A percentile compares a stretch with the other conserved stretches of the same genome.
Conservation (phyloP, 2,329 filamentous ascomycete species). For the Calonectria hawksworthii region DNA sequence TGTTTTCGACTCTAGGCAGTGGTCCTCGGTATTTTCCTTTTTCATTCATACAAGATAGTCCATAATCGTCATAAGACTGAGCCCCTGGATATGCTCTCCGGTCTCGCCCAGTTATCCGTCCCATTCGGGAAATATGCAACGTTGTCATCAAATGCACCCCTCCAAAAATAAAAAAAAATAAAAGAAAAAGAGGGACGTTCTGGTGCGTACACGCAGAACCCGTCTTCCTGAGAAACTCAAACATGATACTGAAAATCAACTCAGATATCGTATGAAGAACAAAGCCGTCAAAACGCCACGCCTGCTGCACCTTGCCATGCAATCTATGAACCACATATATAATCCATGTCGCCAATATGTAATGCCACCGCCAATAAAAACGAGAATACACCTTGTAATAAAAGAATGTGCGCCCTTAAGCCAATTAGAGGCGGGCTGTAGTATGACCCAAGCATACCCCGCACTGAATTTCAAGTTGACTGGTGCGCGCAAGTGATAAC, state of each 20-base stretch:
- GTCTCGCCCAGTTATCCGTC: constrained; percentile 30
- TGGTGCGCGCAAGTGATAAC: too few species aligned
- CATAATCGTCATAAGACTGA: constrained; percentile 40
- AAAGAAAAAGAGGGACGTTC: constrained; percentile 24
- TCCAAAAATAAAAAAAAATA: background rate
- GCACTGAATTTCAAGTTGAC: background rate
- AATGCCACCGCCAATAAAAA: constrained; percentile 15
- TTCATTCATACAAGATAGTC: constrained; percentile 32
- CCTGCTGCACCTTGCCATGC: constrained; percentile 34
- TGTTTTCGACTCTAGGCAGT: constrained; percentile 34
- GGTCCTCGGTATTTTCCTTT: constrained; percentile 34
- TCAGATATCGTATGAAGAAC: constrained; percentile 22
- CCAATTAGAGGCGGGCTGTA: background rate
- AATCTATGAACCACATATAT: constrained; percentile 33
- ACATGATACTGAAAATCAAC: constrained; percentile 28
- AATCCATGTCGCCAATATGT: constrained; percentile 34
- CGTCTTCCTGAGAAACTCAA: constrained; percentile 37
- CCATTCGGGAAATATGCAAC: constrained; percentile 35
- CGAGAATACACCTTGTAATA: background rate
- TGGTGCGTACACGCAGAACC: constrained; percentile 46
- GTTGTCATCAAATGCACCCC: constrained; percentile 29
- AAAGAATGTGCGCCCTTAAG: background rate
- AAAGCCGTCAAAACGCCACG: constrained; percentile 41
- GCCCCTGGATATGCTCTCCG: constrained; percentile 28
- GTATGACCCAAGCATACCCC: background rate